Conservation (phyloP, 2,329 filamentous ascomycete species). For the Phialemonium atrogriseum region DNA sequence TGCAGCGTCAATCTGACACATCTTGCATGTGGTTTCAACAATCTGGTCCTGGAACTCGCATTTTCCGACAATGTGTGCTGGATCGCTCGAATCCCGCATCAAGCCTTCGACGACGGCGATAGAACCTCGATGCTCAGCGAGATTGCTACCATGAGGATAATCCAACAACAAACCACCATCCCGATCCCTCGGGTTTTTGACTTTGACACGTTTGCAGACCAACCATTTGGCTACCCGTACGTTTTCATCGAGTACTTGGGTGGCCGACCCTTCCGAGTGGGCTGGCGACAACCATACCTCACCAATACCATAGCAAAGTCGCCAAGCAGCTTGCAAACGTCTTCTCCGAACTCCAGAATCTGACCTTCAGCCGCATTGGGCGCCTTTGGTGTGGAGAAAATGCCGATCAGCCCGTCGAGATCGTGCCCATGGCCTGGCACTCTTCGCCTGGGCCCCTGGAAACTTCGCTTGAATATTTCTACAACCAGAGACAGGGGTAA, state of each 20-base stretch:
- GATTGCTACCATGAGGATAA: slow-evolving; percentile 18
- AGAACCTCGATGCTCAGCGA: slow-evolving; percentile 18
- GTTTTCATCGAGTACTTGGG: slow-evolving; percentile 16
- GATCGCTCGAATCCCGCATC: slow-evolving; percentile 15
- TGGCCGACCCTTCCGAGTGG: slow-evolving; percentile 10
- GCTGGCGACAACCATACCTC: slow-evolving; percentile 12
- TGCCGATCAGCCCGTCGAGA: slow-evolving; percentile 13
- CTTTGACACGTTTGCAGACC: slow-evolving; percentile 11
- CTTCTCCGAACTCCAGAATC: slow-evolving; percentile 15
- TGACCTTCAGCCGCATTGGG: slow-evolving; percentile 18
- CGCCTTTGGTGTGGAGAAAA: slow-evolving; percentile 18
- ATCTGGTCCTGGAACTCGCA: slow-evolving; percentile 16
- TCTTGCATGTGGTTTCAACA: slow-evolving; percentile 18
- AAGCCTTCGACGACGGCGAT: slow-evolving; percentile 8
- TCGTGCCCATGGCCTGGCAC: no score
- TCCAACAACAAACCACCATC: slow-evolving; percentile 13
- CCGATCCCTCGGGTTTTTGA: slow-evolving; percentile 15
- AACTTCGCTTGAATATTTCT: slow-evolving; percentile 22
- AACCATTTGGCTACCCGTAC: slow-evolving; percentile 18
- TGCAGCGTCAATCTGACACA: no score
- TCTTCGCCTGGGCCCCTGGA: slow-evolving; percentile 16
- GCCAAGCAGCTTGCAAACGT: slow-evolving; percentile 17
- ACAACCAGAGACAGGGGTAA: slow-evolving; percentile 14
- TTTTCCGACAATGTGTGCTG: slow-evolving; percentile 19
- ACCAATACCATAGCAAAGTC: slow-evolving; percentile 12